Conservation (phyloP, 2,329 filamentous ascomycete genomes). For the Phialophora expanda region DNA sequence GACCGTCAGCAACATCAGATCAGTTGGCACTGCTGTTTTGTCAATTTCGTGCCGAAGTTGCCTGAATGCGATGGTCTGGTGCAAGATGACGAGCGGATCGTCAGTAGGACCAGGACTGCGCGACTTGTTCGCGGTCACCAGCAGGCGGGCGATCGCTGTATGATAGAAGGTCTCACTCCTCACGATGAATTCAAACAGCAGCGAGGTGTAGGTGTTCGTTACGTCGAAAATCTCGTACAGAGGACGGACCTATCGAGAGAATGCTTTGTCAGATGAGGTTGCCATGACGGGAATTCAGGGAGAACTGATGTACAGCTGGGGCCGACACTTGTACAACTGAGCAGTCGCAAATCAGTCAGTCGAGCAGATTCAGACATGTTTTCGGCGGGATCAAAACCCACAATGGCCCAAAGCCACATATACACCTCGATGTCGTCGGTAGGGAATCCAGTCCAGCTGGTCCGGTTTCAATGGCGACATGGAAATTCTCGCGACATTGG, state of each 20-base stretch:
- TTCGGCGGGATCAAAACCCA: background rate
- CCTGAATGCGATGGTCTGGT: conserved; percentile 9
- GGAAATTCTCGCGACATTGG: background rate
- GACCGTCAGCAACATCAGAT: conserved; percentile 7
- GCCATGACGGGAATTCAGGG: no score
- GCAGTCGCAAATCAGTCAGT: background rate
- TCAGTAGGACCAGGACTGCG: background rate
- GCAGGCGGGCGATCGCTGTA: conserved; percentile 4
- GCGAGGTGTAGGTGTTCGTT: conserved; percentile 7
- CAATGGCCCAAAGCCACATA: conserved; percentile 2
- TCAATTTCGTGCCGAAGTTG: conserved; percentile 13
- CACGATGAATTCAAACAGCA: conserved; percentile 11
- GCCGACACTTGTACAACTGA: background rate
- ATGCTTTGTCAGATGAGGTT: background rate
- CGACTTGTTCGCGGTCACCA: conserved; percentile 2
- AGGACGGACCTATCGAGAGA: background rate
- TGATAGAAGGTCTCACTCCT: conserved; percentile 13
- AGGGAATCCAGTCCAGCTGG: conserved; percentile 1
- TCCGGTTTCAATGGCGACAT: background rate
- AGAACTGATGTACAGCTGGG: background rate
- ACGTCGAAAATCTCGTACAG: conserved; percentile 18
- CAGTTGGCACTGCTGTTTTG: background rate
- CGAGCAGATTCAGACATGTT: background rate
- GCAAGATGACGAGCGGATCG: background rate
- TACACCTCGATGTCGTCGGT: background rate